These are phyloP conservation scores for Ustilago xerochloae DNA, from an alignment of 1,284 basidiomycete genomes.

Conservation along the genomic window DNA sequence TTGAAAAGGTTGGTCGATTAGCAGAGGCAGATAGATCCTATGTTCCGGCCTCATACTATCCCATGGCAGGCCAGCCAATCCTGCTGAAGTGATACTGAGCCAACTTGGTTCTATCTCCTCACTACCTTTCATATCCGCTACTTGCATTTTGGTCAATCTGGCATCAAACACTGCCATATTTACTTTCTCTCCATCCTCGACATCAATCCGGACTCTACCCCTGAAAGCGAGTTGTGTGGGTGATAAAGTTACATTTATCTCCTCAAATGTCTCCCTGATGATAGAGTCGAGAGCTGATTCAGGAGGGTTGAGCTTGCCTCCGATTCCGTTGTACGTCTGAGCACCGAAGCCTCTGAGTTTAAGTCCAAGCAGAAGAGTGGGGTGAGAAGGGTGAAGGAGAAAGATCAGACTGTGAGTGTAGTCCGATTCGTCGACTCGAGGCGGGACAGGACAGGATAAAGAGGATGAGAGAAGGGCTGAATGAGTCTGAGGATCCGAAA, in stretches of 20 bases:
- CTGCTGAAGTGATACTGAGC: background rate
- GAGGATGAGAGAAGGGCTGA: background rate
- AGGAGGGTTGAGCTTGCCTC: constrained; percentile 11
- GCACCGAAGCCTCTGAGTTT: constrained; percentile 26
- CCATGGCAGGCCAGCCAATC: background rate
- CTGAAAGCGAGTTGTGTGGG: background rate
- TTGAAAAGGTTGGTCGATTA: background rate
- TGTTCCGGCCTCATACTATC: constrained; percentile 14
- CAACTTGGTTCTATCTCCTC: constrained; percentile 1
- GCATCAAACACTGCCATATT: constrained; percentile 10
- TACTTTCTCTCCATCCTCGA: constrained; percentile 13
- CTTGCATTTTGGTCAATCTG: background rate
- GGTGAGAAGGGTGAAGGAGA: background rate
- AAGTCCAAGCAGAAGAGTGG: constrained; percentile 3
- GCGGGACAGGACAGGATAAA: background rate
- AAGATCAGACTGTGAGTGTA: constrained; percentile 38
- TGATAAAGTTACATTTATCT: background rate
- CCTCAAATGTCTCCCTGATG: constrained; percentile 21
- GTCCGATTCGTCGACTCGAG: background rate
- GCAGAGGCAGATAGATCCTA: background rate
- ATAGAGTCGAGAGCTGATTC: constrained; percentile 9
- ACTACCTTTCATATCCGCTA: background rate
- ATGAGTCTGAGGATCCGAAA: background rate
- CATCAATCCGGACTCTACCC: constrained; percentile 7
- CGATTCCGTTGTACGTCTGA: constrained; percentile 17